These are phyloP conservation scores for Amylocystis lapponica DNA, from an alignment of 768 basidiomycete genomes.

Conservation along the genomic window DNA sequence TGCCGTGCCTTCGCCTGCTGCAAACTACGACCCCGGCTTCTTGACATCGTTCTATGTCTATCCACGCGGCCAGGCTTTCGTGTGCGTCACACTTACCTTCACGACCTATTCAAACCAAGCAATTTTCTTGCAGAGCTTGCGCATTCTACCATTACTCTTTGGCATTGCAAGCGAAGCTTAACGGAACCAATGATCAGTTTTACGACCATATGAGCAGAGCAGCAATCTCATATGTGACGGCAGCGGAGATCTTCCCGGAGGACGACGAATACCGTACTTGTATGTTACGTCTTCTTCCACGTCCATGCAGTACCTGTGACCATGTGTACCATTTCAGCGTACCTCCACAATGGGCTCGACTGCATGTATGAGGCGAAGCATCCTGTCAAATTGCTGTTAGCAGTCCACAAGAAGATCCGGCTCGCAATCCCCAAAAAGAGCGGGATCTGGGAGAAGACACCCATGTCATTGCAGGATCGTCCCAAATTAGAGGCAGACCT, in stretches of 20 bases:
- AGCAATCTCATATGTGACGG: slow-evolving; percentile 3
- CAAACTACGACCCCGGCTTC: slow-evolving; percentile 4
- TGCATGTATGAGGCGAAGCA: slow-evolving; percentile 1
- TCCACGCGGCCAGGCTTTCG: slow-evolving; percentile 6
- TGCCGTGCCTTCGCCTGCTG: not conserved
- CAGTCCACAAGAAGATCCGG: slow-evolving; percentile 7
- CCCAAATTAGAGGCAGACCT: not conserved
- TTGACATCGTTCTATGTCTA: slow-evolving; percentile 9
- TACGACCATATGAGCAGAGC: slow-evolving; percentile 1
- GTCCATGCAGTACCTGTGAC: not conserved
- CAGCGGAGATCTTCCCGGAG: slow-evolving; percentile 4
- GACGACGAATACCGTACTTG: slow-evolving; percentile 11
- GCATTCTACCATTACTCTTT: slow-evolving; percentile 11
- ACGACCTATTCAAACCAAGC: not conserved
- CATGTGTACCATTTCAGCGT: slow-evolving; percentile 2
- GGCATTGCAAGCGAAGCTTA: not conserved
- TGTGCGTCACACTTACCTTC: slow-evolving; percentile 2
- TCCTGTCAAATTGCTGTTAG: slow-evolving; percentile 1
- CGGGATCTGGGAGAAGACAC: slow-evolving; percentile 15
- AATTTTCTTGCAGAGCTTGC: slow-evolving; percentile 1
- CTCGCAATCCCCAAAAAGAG: slow-evolving; percentile 8
- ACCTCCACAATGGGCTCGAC: slow-evolving; percentile 7
- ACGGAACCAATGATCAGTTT: not conserved
- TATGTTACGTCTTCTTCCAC: not conserved
- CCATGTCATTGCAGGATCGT: not conserved